Percentiles rank a stretch among this genome's conserved stretches.
These are phyloP conservation scores for Micractinium sp. DNA, from an alignment of 139 green algal species.

Conservation along the genomic window DNA sequence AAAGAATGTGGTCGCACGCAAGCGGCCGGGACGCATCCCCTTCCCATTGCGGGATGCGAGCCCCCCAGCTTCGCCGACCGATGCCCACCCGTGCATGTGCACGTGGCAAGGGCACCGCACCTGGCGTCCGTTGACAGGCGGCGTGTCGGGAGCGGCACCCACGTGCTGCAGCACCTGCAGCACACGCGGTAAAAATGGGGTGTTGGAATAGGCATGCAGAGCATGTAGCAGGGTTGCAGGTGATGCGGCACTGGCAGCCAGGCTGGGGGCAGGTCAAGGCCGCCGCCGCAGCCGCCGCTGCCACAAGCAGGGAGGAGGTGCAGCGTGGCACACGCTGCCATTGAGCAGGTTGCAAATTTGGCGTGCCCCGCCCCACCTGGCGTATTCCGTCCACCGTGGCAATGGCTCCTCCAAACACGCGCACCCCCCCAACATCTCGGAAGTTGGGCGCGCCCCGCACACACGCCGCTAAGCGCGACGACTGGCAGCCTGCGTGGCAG, in stretches of 20 bases:
- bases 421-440: slow-evolving; percentile 56
- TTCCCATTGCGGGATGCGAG: background rate
- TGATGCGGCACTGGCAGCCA: no score
- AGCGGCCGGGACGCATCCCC: background rate
- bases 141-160: slow-evolving; percentile 23
- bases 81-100: background rate
- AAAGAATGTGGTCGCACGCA: background rate
- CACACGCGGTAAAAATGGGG: background rate
- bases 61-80: background rate
- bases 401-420: slow-evolving; percentile 90
- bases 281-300: no score
- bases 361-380: background rate
- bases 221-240: no score
- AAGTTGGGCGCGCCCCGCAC: slow-evolving; percentile 86
- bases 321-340: no score
- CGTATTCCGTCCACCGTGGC: slow-evolving; percentile 86
- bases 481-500: slow-evolving; percentile 56
- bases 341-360: no score
- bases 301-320: no score
- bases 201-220: no score
- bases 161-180: slow-evolving; percentile 67
- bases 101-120: background rate
- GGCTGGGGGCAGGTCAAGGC: no score
- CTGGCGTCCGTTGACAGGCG: slow-evolving; percentile 11
- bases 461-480: slow-evolving; percentile 39